phyloP scores from a whole-genome alignment of 2,329 filamentous ascomycete species.

The Oidium heveae region DNA sequence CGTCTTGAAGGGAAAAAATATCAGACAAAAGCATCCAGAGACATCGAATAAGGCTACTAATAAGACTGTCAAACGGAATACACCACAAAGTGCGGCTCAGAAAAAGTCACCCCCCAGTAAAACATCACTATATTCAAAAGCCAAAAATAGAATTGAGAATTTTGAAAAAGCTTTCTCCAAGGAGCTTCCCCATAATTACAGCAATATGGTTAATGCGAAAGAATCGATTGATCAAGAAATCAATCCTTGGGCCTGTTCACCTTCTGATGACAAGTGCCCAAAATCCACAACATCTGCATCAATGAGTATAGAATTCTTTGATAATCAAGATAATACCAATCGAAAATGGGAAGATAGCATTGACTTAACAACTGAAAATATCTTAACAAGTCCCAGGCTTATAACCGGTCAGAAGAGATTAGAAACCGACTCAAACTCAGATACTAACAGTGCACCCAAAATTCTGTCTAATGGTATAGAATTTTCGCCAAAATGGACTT shows the following conservation, averaged over 20 bases:
- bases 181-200: slow-evolving; percentile 5
- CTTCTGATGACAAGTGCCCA: too few species aligned
- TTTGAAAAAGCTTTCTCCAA: slow-evolving; percentile 2
- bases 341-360: slow-evolving; percentile 8
- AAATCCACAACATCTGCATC: slow-evolving; percentile 7
- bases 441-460: too few species aligned
- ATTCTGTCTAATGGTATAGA: too few species aligned
- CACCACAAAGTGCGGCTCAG: slow-evolving; percentile 2
- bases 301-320: slow-evolving; percentile 3
- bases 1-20: not conserved
- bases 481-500: too few species aligned
- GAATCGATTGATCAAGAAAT: slow-evolving; percentile 2
- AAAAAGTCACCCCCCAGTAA: slow-evolving; percentile 6
- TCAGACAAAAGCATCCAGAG: not conserved
- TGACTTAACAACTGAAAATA: slow-evolving; percentile 11
- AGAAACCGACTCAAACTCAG: not conserved
- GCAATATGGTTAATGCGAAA: slow-evolving; percentile 3
- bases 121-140: slow-evolving; percentile 5
- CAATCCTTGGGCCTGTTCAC: too few species aligned
- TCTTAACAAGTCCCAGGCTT: slow-evolving; percentile 9
- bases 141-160: slow-evolving; percentile 3
- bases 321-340: slow-evolving; percentile 4
- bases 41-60: not conserved
- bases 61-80: not conserved
- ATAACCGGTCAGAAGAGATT: slow-evolving; percentile 2